Conservation (phyloP, 164 flowering plant species). For the Magnolia kwangsiensis region DNA sequence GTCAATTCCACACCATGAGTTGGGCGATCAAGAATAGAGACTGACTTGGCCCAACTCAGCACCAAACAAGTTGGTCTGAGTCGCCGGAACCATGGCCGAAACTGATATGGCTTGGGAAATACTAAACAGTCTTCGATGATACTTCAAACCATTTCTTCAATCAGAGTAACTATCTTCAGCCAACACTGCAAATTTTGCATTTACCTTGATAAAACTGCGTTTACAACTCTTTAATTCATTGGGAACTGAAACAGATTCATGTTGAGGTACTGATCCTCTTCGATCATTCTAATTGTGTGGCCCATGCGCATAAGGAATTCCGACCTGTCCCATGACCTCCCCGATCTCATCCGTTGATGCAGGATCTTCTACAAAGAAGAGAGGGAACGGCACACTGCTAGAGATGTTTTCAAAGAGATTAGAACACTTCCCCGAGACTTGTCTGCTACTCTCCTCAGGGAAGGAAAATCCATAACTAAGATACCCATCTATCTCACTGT, state of each 20-base stretch:
- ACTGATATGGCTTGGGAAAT: too few species aligned
- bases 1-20: too few species aligned
- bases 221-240: not conserved
- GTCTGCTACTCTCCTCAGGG: conserved; percentile 1
- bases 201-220: too few species aligned
- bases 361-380: conserved; percentile 1
- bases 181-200: not conserved
- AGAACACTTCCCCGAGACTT: conserved; percentile 2
- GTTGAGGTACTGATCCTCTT: not conserved
- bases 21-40: too few species aligned
- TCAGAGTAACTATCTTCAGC: not conserved
- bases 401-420: conserved; percentile 9
- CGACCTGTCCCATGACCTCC: not conserved
- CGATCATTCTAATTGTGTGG: not conserved
- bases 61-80: too few species aligned
- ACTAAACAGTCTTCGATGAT: too few species aligned
- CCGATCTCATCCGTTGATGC: not conserved
- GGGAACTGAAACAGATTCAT: not conserved
- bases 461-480: conserved; percentile 8
- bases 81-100: too few species aligned
- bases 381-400: conserved; percentile 3
- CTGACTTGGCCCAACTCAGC: too few species aligned
- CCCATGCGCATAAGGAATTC: not conserved
- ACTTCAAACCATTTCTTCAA: not conserved
- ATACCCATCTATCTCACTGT: conserved; percentile 4